Evolutionary conservation across 202 grass and related monocot species (phyloP).

Genomic region (Digitaria exilis): DNA sequence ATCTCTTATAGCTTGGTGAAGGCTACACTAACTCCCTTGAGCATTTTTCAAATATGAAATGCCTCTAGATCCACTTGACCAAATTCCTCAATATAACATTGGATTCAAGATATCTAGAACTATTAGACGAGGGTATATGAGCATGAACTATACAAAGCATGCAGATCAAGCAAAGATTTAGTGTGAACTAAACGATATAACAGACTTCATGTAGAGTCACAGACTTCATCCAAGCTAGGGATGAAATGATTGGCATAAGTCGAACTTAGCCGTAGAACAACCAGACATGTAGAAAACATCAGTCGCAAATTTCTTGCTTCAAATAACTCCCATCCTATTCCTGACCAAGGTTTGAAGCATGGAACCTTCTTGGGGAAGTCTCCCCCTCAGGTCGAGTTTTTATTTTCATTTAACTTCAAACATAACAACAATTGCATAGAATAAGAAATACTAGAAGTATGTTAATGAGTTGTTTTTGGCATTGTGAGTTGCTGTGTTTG

Average conservation of each 20-base stretch:
- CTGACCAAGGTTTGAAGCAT: no score
- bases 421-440: not conserved
- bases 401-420: conserved; percentile 6
- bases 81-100: not conserved
- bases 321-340: no score
- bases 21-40: conserved; percentile 10
- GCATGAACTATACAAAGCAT: conserved; percentile 19
- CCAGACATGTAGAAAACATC: not conserved
- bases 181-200: not conserved
- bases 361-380: no score
- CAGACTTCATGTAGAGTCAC: not conserved
- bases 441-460: not conserved
- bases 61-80: conserved; percentile 12
- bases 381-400: no score
- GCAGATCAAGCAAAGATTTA: not conserved
- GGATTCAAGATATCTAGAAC: not conserved
- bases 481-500: conserved; percentile 33
- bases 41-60: conserved; percentile 28
- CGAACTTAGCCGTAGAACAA: conserved; percentile 9
- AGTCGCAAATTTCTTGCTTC: not conserved
- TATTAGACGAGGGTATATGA: not conserved
- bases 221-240: conserved; percentile 4
- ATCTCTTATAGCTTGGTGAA: not conserved
- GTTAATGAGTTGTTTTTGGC: conserved; percentile 9
- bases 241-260: not conserved